Evolutionary conservation across 805 yeast species (phyloP), one percentile per base, ranked within the genome.

Genomic region (Zygoascus flipseniorum): DNA sequence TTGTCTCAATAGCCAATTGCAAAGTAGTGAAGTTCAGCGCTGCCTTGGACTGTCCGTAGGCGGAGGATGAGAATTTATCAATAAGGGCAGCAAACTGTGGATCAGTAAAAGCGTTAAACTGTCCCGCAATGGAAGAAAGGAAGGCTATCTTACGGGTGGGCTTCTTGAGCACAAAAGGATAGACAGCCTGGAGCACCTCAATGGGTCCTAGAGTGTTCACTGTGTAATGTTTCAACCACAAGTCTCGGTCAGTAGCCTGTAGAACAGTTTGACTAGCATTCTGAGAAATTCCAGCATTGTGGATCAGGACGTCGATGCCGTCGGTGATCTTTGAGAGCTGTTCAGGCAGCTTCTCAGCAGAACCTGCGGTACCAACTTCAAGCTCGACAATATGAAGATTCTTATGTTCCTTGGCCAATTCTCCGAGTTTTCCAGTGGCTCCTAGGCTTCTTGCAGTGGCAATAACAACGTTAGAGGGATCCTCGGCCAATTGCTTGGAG

Each of bases 1-100:
- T 54, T 35, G 64, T 50, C 50, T 72, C 73, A 32, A 20, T 14
- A 42, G 67, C 56, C 41, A 72, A 39, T 19, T 64, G 62, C 43
- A 56, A 62, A 11, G 60, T 60, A 14, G 66, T 54, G 58, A 61
- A 67, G 62, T 72, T 71, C 54, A 71, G 55, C 1, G 72, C 76
- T 10, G 74, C 71, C 58, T 73, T 72, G 8, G 73, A 66, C 43
- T 59, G 60, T 2, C 74, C 74, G 53, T 72, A 72, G 18, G 69
- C 68, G n/a, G 64, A 55, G 18, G 53, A 44, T 5, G 59, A 19
- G 14, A 60, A 19, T 6, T 62, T 60, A 5, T 55, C n/a, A 11
- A 35, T 13, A 5, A 13, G 20, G 31, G 8, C 35, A 23, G 28
- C 28, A 44, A 50, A 61, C 1, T 23, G 3, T 4, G 42, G 42